Evolutionary conservation across 1,139 yeast species (phyloP).

Genomic region (Protomyces gravidus): DNA sequence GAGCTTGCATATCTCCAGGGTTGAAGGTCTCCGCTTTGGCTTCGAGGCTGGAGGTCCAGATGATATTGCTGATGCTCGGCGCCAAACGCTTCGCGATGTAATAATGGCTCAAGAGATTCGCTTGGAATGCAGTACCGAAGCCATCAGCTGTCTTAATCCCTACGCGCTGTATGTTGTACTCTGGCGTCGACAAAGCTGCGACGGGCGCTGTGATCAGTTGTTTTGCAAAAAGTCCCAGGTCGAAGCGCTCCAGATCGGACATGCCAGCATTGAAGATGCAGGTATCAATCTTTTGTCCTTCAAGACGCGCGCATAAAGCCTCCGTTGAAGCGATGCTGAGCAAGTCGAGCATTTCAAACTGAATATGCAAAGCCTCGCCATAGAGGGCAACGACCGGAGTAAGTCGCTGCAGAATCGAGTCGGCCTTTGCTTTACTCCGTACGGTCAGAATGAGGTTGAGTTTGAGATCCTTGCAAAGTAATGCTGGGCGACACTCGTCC

Average conservation of each 20-base stretch:
- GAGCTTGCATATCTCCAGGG: slow-evolving; percentile 66
- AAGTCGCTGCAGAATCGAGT: slow-evolving; percentile 35
- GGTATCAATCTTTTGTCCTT: slow-evolving; percentile 65
- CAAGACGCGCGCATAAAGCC: slow-evolving; percentile 49
- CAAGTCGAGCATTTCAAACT: slow-evolving; percentile 80
- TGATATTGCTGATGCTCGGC: background rate
- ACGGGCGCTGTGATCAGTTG: slow-evolving; percentile 64
- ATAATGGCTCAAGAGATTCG: slow-evolving; percentile 92
- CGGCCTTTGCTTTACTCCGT: slow-evolving; percentile 77
- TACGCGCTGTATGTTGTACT: slow-evolving; percentile 70
- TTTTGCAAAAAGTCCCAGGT: slow-evolving; percentile 70
- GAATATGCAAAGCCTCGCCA: slow-evolving; percentile 57
- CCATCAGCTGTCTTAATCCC: slow-evolving; percentile 67
- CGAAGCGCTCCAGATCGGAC: slow-evolving; percentile 78
- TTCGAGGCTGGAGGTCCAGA: slow-evolving; percentile 29
- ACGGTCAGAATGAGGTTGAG: slow-evolving; percentile 82
- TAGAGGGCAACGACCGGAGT: slow-evolving; percentile 20
- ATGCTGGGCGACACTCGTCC: slow-evolving; percentile 1
- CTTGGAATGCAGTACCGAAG: slow-evolving; percentile 85
- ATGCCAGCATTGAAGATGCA: slow-evolving; percentile 85
- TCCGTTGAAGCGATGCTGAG: slow-evolving; percentile 84
- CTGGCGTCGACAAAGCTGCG: slow-evolving; percentile 74
- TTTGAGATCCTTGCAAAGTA: slow-evolving; percentile 47
- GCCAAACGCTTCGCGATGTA: slow-evolving; percentile 46
- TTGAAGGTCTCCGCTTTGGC: slow-evolving; percentile 37